Evolutionary conservation across 805 yeast genomes (phyloP).

Genomic region (Candida lessepsii): DNA sequence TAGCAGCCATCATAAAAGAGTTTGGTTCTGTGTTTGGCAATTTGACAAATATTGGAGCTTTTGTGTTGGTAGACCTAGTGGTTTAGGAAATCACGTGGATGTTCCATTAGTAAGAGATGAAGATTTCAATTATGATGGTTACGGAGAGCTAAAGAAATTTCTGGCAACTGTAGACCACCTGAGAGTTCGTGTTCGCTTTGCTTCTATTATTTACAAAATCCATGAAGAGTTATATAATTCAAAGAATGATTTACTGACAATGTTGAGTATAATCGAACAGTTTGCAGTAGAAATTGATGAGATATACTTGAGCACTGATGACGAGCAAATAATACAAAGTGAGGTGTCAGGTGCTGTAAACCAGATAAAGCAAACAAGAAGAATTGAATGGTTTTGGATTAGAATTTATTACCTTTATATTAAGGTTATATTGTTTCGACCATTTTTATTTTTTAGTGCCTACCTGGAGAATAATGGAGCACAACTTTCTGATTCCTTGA

Average conservation of each 20-base stretch:
- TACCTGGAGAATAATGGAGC: constrained; percentile 17
- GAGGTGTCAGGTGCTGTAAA: constrained; percentile 10
- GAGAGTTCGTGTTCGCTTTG: constrained; percentile 19
- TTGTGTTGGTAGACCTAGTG: constrained; percentile 23
- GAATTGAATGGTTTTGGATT: constrained; percentile 25
- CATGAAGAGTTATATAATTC: constrained; percentile 19
- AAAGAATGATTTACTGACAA: constrained; percentile 17
- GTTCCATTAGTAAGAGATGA: constrained; percentile 10
- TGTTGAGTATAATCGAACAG: constrained; percentile 17
- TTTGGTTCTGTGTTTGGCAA: constrained; percentile 21
- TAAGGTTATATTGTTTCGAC: constrained; percentile 21
- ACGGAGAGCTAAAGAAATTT: constrained; percentile 17
- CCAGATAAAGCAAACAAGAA: not conserved
- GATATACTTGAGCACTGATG: constrained; percentile 16
- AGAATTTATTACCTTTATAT: constrained; percentile 22
- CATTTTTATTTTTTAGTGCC: constrained; percentile 21
- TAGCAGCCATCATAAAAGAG: constrained; percentile 16
- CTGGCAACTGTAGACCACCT: constrained; percentile 19
- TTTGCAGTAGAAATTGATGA: constrained; percentile 18
- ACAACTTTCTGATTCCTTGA: constrained; percentile 11
- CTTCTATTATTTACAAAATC: constrained; percentile 17
- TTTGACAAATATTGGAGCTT: constrained; percentile 25
- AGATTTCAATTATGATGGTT: constrained; percentile 12
- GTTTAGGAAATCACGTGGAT: constrained; percentile 14
- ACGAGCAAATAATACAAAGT: constrained; percentile 10